These are phyloP conservation scores for Diospyros kaki DNA, from an alignment of 148 eudicot species.

Conservation along the genomic window DNA sequence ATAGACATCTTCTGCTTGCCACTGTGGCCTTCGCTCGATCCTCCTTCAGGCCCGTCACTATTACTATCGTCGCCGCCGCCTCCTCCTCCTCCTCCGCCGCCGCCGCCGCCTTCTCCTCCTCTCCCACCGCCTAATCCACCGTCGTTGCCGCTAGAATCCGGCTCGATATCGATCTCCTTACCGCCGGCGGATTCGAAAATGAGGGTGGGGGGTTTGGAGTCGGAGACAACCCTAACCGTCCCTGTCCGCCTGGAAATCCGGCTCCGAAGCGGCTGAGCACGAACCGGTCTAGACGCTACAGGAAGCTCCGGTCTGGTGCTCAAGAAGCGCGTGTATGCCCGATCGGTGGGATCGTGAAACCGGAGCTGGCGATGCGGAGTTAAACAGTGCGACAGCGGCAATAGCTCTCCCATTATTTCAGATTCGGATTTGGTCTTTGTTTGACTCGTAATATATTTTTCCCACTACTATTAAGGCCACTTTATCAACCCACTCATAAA, in stretches of 20 bases:
- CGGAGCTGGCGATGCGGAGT: not conserved
- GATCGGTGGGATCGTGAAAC: not conserved
- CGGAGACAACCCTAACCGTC: not conserved
- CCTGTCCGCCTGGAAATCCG: not conserved
- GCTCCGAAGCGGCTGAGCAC: not conserved
- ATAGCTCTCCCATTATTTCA: not conserved
- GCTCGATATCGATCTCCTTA: conserved; percentile 6
- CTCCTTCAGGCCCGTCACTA: conserved; percentile 25
- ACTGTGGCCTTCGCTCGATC: conserved; percentile 32
- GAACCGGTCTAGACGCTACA: not conserved
- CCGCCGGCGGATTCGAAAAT: not conserved
- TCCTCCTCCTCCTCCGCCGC: conserved; percentile 42
- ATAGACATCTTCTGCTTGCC: conserved; percentile 45
- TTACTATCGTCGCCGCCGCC: conserved; percentile 24
- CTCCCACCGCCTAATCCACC: conserved; percentile 29
- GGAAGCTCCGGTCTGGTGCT: not conserved
- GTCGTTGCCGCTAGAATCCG: conserved; percentile 47
- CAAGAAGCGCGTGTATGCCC: not conserved
- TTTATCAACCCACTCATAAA: too few relatives aligned
- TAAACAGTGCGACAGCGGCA: not conserved
- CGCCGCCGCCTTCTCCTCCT: conserved; percentile 22
- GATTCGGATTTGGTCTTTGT: too few relatives aligned
- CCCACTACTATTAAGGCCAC: too few relatives aligned
- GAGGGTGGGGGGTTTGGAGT: not conserved
- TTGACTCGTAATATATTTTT: too few relatives aligned